Evolutionary conservation across 257 asterid species (phyloP).

Genomic region (Cinchona pubescens): DNA sequence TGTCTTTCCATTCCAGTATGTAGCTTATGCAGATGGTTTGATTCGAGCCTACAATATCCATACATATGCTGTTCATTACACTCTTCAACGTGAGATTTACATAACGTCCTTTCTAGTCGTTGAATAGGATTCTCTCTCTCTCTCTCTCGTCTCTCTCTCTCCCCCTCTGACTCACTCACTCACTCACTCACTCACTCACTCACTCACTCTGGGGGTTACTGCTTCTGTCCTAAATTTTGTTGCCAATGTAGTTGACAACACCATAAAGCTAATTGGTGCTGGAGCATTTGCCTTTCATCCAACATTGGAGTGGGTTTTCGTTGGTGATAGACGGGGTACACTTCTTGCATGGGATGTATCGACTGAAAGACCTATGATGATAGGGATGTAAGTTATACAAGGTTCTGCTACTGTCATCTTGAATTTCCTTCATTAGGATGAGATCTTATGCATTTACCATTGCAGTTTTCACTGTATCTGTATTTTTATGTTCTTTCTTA

Average conservation of each 20-base stretch:
- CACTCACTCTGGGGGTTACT: neutral
- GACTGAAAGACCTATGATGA: conserved; percentile 97
- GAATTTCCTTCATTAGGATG: neutral
- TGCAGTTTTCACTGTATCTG: neutral
- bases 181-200: too few species aligned
- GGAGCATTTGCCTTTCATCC: conserved; percentile 99
- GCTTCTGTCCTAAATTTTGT: neutral
- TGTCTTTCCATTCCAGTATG: conserved; percentile 63
- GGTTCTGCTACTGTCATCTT: conserved; percentile 11
- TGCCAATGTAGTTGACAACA: conserved; percentile 77
- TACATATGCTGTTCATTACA: conserved; percentile 90
- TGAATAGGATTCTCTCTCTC: too few species aligned
- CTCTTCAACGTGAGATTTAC: conserved; percentile 80
- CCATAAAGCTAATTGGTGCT: conserved; percentile 92
- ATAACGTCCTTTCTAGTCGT: conserved; percentile 2
- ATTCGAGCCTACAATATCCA: conserved; percentile 94
- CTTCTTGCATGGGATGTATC: conserved; percentile 99
- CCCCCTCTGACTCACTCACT: too few species aligned
- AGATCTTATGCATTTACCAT: neutral
- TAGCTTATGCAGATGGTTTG: conserved; percentile 96
- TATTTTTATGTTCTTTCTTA: neutral
- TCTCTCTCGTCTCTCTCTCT: too few species aligned
- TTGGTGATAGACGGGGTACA: conserved; percentile 98
- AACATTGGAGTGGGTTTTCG: conserved; percentile 91
- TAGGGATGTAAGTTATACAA: conserved; percentile 78